Percentiles rank a stretch among this genome's conserved stretches.
These are phyloP conservation scores for Cyclotella distinguenda DNA, from an alignment of 108 stramenopile species.

Conservation along the genomic window DNA sequence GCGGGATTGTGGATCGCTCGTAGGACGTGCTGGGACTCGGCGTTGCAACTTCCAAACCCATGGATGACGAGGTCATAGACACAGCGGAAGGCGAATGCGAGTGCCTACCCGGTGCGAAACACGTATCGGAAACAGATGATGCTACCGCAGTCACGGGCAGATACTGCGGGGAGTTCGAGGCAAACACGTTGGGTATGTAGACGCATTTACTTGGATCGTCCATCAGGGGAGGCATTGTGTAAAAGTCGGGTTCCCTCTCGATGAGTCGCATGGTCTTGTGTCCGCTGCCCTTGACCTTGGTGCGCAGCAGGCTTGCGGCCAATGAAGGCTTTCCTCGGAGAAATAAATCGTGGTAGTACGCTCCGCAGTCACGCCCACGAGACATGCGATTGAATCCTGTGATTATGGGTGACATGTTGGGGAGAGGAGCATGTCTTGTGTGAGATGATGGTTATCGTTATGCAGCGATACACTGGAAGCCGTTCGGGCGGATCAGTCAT, in stretches of 20 bases:
- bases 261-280: constrained; percentile 50
- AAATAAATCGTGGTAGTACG: constrained; percentile 68
- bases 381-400: constrained; percentile 47
- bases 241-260: constrained; percentile 70
- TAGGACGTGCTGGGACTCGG: background rate
- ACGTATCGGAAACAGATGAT: background rate
- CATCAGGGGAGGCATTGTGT: constrained; percentile 54
- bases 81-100: background rate
- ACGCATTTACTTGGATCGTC: background rate
- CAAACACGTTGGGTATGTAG: constrained; percentile 2
- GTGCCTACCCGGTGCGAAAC: background rate
- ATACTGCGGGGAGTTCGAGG: background rate
- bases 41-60: background rate
- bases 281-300: constrained; percentile 77
- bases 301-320: constrained; percentile 50
- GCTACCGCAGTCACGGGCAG: background rate
- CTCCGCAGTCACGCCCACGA: constrained; percentile 42
- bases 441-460: too few relatives aligned
- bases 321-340: constrained; percentile 57
- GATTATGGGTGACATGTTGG: background rate
- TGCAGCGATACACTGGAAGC: background rate
- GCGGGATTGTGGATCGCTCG: background rate
- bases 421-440: background rate
- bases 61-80: background rate
- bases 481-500: too few relatives aligned